These are phyloP conservation scores for Jaltomata sinuosa DNA, from an alignment of 257 asterid species.

Conservation along the genomic window DNA sequence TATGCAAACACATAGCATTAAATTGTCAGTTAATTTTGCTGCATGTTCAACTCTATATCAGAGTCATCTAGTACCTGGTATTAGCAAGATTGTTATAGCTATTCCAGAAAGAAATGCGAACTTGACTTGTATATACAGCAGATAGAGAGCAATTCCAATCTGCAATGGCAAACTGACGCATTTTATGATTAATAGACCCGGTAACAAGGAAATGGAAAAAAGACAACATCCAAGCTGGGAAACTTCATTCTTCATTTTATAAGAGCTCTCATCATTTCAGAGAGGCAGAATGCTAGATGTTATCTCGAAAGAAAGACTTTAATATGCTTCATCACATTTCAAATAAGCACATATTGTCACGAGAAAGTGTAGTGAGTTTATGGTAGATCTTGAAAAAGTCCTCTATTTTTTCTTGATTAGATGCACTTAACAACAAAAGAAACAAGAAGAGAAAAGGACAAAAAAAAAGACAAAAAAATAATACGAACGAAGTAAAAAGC, in stretches of 20 bases:
- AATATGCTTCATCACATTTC: neutral
- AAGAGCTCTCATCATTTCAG: neutral
- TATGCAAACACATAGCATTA: neutral
- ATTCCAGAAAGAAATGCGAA: constrained; percentile 90
- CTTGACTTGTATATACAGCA: constrained; percentile 80
- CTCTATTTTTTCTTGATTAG: neutral
- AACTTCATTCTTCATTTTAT: neutral
- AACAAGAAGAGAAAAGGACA: neutral
- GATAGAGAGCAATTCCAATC: constrained; percentile 84
- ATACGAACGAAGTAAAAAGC: neutral
- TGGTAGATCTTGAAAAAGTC: neutral
- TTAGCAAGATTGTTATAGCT: constrained; percentile 74
- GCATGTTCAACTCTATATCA: neutral
- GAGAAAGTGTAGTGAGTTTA: neutral
- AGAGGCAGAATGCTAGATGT: neutral
- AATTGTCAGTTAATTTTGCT: neutral
- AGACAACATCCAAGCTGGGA: neutral
- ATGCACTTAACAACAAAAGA: neutral
- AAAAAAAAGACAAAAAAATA: neutral
- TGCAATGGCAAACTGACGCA: constrained; percentile 89
- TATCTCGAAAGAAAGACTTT: neutral
- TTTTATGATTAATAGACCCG: constrained; percentile 12
- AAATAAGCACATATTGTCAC: neutral
- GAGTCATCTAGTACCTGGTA: constrained; percentile 58
- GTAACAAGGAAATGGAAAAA: neutral